Base-by-base conservation (phyloP, 1,284 basidiomycete species). In the Trichosporon faecale region DNA sequence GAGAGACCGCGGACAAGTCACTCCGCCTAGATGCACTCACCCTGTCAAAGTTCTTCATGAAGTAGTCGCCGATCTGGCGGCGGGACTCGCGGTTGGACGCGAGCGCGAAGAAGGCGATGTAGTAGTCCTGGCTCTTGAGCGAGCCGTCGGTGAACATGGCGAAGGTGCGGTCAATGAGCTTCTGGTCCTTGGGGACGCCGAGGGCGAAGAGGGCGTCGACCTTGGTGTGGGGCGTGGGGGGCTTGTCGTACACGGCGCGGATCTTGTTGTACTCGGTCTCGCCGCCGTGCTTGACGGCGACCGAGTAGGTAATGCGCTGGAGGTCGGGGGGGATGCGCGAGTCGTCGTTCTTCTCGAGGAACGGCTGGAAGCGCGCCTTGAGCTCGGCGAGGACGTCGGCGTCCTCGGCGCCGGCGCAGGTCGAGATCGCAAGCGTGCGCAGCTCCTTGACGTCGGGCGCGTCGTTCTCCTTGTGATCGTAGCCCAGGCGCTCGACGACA, bases 281-380 rank as follows among this genome's bases (percentile, higher is more conserved):
- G 18, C 92, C 93, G 66, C 94, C 94, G 77, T 90, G 85, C 77
- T 87, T 87, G 68, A 92, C 90, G 64, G 88, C 89, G 46, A 76
- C 74, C 49, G 67, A 60, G 67, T 77, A 79, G 70, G 82, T 79
- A 18, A 75, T 66, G 23, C 85, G 79, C 76, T 90, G 87, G 65
- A 95, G 82, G 82, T 95, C 92, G 25, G 88, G 86, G 7, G 94
- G 92, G 74, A 98, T 94, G 68, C 84, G 86, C 4, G 90, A 90
- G 75, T 92, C 90, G 77, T 97, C 92, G 16, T 88, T 88, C 27
- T 88, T 91, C 74, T 88, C 86, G 73, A 91, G 82, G 80, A 90
- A 92, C 44, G 88, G 85, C 63, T 86, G 85, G 85, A 98, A 98
- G 70, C 93, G 90, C 64, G 85, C 84, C 78, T 87, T 87, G 69